phyloP scores from a whole-genome alignment of 2,329 filamentous ascomycete species.

The Penicillium glabrum region DNA sequence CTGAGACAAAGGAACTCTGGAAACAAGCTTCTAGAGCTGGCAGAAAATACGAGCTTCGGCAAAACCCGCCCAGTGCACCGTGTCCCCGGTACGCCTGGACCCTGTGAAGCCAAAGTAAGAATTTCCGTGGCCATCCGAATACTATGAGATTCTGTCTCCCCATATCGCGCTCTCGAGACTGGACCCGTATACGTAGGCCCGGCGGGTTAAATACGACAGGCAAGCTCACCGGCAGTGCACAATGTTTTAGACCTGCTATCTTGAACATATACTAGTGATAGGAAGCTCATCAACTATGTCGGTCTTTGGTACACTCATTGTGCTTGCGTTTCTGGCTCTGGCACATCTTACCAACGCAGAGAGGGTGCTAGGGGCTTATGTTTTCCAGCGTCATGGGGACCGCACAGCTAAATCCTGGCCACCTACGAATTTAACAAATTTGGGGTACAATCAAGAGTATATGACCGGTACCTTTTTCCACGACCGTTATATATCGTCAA shows the following conservation, averaged over 20 bases:
- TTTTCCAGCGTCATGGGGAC: neutral
- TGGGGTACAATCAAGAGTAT: neutral
- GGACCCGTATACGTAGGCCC: too few relatives aligned
- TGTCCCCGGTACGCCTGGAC: neutral
- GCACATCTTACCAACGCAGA: neutral
- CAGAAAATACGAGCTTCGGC: neutral
- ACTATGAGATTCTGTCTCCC: neutral
- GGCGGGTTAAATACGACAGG: neutral
- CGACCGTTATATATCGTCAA: neutral
- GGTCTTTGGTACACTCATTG: neutral
- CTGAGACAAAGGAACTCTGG: neutral
- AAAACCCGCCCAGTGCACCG: neutral
- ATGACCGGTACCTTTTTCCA: neutral
- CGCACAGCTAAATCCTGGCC: neutral
- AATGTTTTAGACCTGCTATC: neutral
- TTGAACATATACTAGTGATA: neutral
- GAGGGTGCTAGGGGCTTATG: neutral
- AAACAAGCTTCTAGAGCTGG: neutral
- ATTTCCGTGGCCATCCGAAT: neutral
- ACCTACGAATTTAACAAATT: neutral
- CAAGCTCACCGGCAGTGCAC: neutral
- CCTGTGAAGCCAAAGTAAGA: neutral
- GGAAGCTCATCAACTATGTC: neutral
- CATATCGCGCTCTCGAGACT: neutral
- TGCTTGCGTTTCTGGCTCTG: neutral